These are phyloP conservation scores for Claviceps spartinae DNA, from an alignment of 2,329 filamentous ascomycete species.

Conservation along the genomic window DNA sequence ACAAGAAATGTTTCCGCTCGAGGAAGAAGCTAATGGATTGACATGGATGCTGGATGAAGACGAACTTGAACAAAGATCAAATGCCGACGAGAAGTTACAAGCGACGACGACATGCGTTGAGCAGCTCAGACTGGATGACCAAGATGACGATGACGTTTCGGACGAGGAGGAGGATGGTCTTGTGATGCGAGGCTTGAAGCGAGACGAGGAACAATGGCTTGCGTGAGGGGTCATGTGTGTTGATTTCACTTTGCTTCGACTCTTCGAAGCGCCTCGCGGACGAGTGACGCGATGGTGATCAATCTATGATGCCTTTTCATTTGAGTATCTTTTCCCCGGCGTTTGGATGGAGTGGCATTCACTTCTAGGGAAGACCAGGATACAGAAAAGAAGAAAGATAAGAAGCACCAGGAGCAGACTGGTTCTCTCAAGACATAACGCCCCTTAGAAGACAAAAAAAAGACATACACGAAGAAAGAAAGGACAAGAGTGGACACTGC, in stretches of 20 bases:
- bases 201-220: conserved; percentile 47
- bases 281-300: too few relatives aligned
- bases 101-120: conserved; percentile 23
- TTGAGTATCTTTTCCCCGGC: too few relatives aligned
- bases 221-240: conserved; percentile 22
- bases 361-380: not conserved
- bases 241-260: not conserved
- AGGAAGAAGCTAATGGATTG: conserved; percentile 86
- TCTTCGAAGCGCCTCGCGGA: too few relatives aligned
- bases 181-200: conserved; percentile 41
- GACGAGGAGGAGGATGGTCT: conserved; percentile 46
- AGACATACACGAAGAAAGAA: not conserved
- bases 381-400: not conserved
- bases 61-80: conserved; percentile 19
- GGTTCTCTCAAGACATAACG: not conserved
- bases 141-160: conserved; percentile 27
- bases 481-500: not conserved
- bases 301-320: too few relatives aligned
- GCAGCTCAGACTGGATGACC: conserved; percentile 27
- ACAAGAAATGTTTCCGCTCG: conserved; percentile 81
- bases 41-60: conserved; percentile 71
- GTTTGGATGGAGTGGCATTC: too few relatives aligned
- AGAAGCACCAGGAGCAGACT: not conserved
- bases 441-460: not conserved
- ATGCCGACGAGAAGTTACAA: conserved; percentile 22